Base-by-base conservation (phyloP, 345 rosid species). In the Arabis alpina region DNA sequence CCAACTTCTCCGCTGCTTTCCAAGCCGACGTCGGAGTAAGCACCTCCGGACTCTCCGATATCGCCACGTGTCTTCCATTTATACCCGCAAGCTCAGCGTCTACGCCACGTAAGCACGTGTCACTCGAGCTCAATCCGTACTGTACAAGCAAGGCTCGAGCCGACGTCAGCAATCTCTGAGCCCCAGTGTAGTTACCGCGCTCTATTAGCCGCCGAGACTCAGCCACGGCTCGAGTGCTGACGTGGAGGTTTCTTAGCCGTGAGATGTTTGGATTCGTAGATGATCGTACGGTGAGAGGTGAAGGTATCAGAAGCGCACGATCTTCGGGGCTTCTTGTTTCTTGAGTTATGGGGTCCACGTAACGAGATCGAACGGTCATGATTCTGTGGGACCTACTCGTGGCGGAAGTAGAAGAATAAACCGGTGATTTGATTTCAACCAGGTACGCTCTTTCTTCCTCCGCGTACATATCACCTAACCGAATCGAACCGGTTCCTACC, bases 1-100 rank as follows among this genome's bases (percentile, higher is more conserved):
- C 98, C 81, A 92, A 82, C 66, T 81, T 82, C 79, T 92, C 98
- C 11, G 98, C 98, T 16, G 95, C 87, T 77, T 88, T 77, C 98
- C 98, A 92, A 24, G 91, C 96, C 76, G 98, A 92, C 56, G 88
- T 88, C 77, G 96, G 95, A 65, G 98, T 92, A 5, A 88, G 81
- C 55, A 76, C 76, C 86, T 92, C 98, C 71, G 37, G 19, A 25
- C 68, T 72, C 71, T 78, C 72, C 24, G 71, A 66, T 44, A 57
- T 48, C 16, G 43, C 75, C 50, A 60, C 44, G 36, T 75, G 54
- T 14, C 40, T 77, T 60, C 79, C 63, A 59, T 80, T 79, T 64
- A 90, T 64, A 74, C 87, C 90, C 8, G 79, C 84, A 8, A 90
- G 77, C 87, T 92, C 95, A 0, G 76, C 83, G 48, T 88, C 97